Evolutionary conservation across 148 eudicot species (phyloP).

Genomic region (Rhododendron kiyosumense): DNA sequence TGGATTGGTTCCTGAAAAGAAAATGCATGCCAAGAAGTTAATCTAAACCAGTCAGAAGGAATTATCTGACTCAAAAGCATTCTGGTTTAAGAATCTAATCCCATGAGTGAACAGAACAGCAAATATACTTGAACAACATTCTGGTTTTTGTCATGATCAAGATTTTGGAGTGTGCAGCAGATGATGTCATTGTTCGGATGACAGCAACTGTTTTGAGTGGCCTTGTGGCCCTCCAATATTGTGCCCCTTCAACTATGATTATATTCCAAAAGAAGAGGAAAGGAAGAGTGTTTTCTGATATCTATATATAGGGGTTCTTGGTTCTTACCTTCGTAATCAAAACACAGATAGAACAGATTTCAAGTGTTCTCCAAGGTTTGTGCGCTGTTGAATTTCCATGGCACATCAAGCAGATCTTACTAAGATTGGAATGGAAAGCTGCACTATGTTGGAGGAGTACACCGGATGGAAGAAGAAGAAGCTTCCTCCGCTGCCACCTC

Average conservation of each 20-base stretch:
- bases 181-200: not conserved
- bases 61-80: not conserved
- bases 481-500: not conserved
- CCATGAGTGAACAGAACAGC: not conserved
- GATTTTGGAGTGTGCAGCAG: not conserved
- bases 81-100: not conserved
- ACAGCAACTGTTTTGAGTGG: too few relatives aligned
- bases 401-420: not conserved
- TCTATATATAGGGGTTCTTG: slow-evolving; percentile 1
- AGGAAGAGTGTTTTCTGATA: not conserved
- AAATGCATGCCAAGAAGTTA: not conserved
- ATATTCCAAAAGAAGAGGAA: not conserved
- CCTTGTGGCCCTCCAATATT: too few relatives aligned
- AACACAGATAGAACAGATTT: not conserved
- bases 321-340: not conserved
- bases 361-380: not conserved
- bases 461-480: not conserved
- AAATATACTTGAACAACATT: too few relatives aligned
- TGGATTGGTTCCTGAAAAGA: not conserved
- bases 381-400: not conserved
- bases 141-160: too few relatives aligned
- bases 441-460: not conserved
- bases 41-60: not conserved
- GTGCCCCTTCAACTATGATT: not conserved
- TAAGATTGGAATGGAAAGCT: not conserved